phyloP scores from a whole-genome alignment of 2,329 filamentous ascomycete genomes.

The Trichophyton rubrum region DNA sequence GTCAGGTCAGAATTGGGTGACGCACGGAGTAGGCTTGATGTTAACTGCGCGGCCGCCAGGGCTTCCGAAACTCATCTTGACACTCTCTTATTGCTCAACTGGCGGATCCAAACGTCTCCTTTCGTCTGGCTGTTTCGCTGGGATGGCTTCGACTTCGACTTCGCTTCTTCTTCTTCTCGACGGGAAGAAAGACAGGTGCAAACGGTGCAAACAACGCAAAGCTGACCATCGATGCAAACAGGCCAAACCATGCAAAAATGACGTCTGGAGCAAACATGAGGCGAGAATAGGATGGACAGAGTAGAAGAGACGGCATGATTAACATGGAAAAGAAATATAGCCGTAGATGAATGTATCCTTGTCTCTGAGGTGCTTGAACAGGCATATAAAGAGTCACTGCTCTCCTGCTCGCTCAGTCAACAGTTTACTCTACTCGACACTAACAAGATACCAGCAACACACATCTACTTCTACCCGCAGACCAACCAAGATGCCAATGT shows the following conservation, averaged over 20 bases:
- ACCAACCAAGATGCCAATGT: constrained; percentile 18
- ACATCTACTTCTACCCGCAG: background rate
- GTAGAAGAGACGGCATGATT: constrained; percentile 1
- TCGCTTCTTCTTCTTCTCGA: background rate
- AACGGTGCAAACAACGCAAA: background rate
- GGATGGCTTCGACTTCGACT: background rate
- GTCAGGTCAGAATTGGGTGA: constrained; percentile 12
- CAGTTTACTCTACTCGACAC: background rate
- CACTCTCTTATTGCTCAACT: background rate
- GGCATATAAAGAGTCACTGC: background rate
- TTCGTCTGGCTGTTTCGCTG: background rate
- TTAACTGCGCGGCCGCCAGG: constrained; percentile 54
- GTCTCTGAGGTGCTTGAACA: background rate
- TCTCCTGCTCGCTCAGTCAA: background rate
- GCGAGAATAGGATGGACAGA: background rate
- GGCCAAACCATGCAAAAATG: constrained; percentile 17
- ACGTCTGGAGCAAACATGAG: background rate
- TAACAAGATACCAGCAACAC: background rate
- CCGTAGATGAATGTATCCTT: background rate
- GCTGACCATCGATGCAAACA: background rate
- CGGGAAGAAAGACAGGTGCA: background rate
- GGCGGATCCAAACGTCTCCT: background rate
- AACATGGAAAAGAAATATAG: background rate
- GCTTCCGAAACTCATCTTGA: constrained; percentile 49
- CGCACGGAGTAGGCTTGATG: constrained; percentile 59